Evolutionary conservation across 129 eudicot genomes (phyloP), one percentile per base, ranked within the genome.

Genomic region (Centrapalus pauciflorus): DNA sequence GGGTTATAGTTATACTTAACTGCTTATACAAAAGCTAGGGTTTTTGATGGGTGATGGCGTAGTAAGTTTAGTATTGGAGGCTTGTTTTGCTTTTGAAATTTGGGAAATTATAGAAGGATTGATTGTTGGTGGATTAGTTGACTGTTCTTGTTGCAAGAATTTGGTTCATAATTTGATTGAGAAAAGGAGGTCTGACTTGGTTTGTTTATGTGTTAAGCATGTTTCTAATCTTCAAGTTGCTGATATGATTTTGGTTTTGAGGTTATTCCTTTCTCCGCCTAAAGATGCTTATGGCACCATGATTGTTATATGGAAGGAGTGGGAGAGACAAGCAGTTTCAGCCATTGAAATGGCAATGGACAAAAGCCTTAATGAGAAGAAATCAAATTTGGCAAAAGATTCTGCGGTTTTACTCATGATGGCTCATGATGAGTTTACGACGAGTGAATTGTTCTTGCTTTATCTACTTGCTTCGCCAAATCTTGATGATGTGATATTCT

Each of bases 391-490:
- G 65, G 95, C 95, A 2, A 80, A 72, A 64, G 87, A 83, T 17
- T 87, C 87, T 0, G 46, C 89, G 0, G 7, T 86, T 26, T 58
- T 83, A 90, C 83, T 69, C 82, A 76, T n/a, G n/a, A n/a, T n/a
- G n/a, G n/a, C n/a, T n/a, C n/a, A n/a, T n/a, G n/a, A n/a, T n/a
- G n/a, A n/a, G 50, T 83, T 87, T 50, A 67, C 81, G 0, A 77
- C 55, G 21, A 60, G 78, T 1, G 90, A 87, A 33, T 46, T 87
- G 61, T 77, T 89, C 54, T 76, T 87, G 85, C 87, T 80, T 74
- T 81, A 77, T 67, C 70, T 86, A 23, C 48, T 87, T 14, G 68
- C 89, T 0, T 72, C 76, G 1, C 24, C 66, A 45, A 74, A 78
- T 45, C 69, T 78, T 38, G 95, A 83, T 70, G 95, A 87, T 32